Evolutionary conservation across 257 asterid genomes (phyloP).

Genomic region (Gentiana straminea): DNA sequence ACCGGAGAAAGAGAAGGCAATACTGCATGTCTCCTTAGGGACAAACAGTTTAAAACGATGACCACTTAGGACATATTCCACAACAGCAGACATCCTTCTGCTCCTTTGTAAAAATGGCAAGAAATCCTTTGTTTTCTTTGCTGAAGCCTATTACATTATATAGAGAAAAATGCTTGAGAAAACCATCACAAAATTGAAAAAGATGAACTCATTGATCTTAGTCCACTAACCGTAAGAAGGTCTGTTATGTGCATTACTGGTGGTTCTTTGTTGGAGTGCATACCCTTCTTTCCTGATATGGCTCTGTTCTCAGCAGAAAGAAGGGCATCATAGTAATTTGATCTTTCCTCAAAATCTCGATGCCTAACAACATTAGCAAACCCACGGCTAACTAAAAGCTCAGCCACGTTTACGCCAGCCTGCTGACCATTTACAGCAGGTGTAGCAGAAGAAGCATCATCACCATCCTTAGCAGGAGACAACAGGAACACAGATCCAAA

Average conservation of each 20-base stretch:
- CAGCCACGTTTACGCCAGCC: slow-evolving; percentile 65
- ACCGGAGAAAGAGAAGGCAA: slow-evolving; percentile 90
- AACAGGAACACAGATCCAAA: slow-evolving; percentile 84
- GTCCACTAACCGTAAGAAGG: slow-evolving; percentile 58
- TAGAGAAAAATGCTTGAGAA: not conserved
- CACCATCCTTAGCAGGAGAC: slow-evolving; percentile 51
- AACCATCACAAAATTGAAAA: not conserved
- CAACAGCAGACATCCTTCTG: slow-evolving; percentile 85
- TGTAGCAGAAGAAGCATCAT: slow-evolving; percentile 30
- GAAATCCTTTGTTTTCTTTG: slow-evolving; percentile 83
- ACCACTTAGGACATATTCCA: slow-evolving; percentile 94
- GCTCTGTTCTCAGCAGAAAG: slow-evolving; percentile 92
- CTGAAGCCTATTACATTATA: slow-evolving; percentile 37
- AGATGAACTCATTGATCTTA: not conserved
- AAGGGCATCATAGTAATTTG: slow-evolving; percentile 80
- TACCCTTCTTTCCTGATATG: slow-evolving; percentile 68
- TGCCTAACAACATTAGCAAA: slow-evolving; percentile 87
- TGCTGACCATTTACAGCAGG: slow-evolving; percentile 47
- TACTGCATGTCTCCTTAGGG: slow-evolving; percentile 91
- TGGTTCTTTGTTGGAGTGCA: slow-evolving; percentile 80
- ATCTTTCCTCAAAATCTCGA: slow-evolving; percentile 96
- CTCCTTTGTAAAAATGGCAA: slow-evolving; percentile 83
- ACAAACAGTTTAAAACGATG: slow-evolving; percentile 77
- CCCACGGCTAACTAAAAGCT: slow-evolving; percentile 87
- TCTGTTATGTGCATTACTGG: slow-evolving; percentile 81